phyloP scores from a whole-genome alignment of 108 stramenopile genomes.

The Conticribra guillardii region DNA sequence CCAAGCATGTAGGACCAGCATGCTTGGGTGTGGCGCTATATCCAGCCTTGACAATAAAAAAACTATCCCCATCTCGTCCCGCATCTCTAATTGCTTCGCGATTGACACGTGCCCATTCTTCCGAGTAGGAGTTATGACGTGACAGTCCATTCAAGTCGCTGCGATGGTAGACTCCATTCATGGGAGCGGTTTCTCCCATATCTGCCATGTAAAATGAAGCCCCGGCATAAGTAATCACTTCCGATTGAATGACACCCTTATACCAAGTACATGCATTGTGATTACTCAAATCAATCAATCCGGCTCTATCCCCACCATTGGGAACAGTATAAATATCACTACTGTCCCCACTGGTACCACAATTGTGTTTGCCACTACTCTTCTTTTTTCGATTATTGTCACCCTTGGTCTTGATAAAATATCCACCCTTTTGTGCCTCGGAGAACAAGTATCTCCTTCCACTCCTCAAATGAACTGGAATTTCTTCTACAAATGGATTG shows the following conservation, averaged over 20 bases:
- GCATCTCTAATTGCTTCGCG: constrained; percentile 53
- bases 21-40: constrained; percentile 40
- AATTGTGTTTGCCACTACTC: not conserved
- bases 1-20: constrained; percentile 40
- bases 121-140: constrained; percentile 49
- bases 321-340: constrained; percentile 13
- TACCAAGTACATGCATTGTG: constrained; percentile 38
- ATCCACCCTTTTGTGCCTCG: constrained; percentile 38
- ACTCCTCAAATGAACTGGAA: constrained; percentile 46
- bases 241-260: constrained; percentile 37
- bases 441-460: constrained; percentile 48
- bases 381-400: constrained; percentile 10
- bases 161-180: constrained; percentile 27
- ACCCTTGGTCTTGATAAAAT: constrained; percentile 18
- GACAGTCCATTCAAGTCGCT: constrained; percentile 19
- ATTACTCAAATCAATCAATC: constrained; percentile 47
- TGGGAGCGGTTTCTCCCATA: constrained; percentile 49
- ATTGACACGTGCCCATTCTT: constrained; percentile 53
- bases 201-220: constrained; percentile 60
- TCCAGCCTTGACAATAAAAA: constrained; percentile 49
- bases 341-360: not conserved
- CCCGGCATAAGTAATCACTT: constrained; percentile 39
- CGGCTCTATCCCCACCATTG: constrained; percentile 8
- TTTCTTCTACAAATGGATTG: constrained; percentile 54
- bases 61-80: constrained; percentile 48